Base-by-base conservation (phyloP, 2,329 filamentous ascomycete genomes). In the Aspergillus ustus region DNA sequence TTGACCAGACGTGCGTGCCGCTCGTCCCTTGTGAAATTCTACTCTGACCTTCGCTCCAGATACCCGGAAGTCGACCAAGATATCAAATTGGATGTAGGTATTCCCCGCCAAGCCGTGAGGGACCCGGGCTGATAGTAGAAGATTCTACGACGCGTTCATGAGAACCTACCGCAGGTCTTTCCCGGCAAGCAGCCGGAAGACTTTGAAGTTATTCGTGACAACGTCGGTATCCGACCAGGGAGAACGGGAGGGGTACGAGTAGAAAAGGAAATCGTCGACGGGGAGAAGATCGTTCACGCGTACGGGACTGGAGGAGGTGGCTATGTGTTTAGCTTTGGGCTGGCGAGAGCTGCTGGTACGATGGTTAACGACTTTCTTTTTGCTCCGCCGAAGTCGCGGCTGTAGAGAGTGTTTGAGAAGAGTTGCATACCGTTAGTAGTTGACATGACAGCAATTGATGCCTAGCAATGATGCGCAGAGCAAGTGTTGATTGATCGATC, bases 261-360 rank as follows among this genome's bases (percentile, higher is more conserved):
- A 1, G 71, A 73, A 55, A 72, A 70, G 58, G 69, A 73, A 40
- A 52, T 71, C 8, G 7, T 70, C 2, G 57, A 66, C 59, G 70
- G 69, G 3, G 66, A 72, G 57, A 73, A 73, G 50, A 63, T 73
- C 17, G 67, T 73, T 7, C 71, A 73, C 59, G 70, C 70, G 6
- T 73, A 73, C 46, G 71, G 70, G 53, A 61, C 62, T 15, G 65
- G 61, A 52, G 69, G 65, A 13, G 71, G 71, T 5, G 71, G 71
- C 9, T 73, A 70, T 62, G 64, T 67, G 43, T 72, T 69, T 60
- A 70, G 70, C 51, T 72, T 71, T 52, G 70, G 70, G 7, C 28
- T 72, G 28, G 59, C 50, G 31, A 19, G 50, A 28, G 50, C 50
- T 40, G 50, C 50, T 13, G 50, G 50, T 11, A 52, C 50, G 34